Percentiles rank a stretch among this genome's conserved stretches.
Conservation (phyloP, 768 basidiomycete species). For the Hebeloma cylindrosporum region DNA sequence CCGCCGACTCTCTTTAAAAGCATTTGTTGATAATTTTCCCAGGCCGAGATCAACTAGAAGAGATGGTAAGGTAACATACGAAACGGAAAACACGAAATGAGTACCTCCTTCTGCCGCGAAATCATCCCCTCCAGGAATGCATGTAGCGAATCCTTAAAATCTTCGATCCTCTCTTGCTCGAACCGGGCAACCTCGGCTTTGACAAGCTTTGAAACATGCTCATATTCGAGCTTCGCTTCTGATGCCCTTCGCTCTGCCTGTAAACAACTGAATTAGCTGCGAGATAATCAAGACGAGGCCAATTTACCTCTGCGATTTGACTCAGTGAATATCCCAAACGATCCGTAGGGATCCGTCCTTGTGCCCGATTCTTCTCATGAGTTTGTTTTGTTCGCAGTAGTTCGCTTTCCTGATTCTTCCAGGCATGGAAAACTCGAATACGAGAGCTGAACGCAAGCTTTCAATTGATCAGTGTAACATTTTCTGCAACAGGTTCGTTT, state of each 20-base stretch:
- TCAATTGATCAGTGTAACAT: neutral
- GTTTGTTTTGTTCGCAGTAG: conserved; percentile 66
- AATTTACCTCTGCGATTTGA: conserved; percentile 80
- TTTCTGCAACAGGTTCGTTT: neutral
- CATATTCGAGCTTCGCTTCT: conserved; percentile 87
- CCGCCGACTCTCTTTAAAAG: conserved; percentile 53
- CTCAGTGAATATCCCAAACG: conserved; percentile 70
- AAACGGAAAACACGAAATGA: neutral
- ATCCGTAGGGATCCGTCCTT: conserved; percentile 72
- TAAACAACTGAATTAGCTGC: conserved; percentile 1
- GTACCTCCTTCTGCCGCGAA: conserved; percentile 74
- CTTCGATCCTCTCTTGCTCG: conserved; percentile 90
- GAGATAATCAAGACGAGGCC: conserved; percentile 16
- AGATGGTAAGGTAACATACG: neutral
- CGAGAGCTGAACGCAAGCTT: conserved; percentile 89
- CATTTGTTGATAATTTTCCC: conserved; percentile 81
- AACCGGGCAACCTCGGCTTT: conserved; percentile 90
- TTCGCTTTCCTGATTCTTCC: conserved; percentile 81
- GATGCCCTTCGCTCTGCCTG: conserved; percentile 84
- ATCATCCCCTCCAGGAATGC: conserved; percentile 88
- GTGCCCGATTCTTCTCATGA: conserved; percentile 81
- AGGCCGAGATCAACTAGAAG: conserved; percentile 65
- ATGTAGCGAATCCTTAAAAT: conserved; percentile 85
- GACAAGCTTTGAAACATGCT: conserved; percentile 81
- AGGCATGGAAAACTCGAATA: conserved; percentile 75